Conservation (phyloP, 805 yeast species). For the Nematodospora valgi region DNA sequence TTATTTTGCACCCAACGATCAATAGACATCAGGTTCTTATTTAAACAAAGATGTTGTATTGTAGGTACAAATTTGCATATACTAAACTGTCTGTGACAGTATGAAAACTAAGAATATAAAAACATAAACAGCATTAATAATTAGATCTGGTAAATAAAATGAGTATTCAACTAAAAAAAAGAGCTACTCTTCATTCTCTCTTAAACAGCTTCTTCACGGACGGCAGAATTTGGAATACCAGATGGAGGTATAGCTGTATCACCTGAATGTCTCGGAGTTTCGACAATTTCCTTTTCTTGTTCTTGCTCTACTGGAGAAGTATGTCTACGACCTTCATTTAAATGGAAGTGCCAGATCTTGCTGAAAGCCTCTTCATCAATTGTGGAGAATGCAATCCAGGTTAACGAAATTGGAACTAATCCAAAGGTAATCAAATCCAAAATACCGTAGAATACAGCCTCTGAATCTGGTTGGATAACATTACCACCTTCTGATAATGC, state of each 20-base stretch:
- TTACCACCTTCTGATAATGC: conserved; percentile 63
- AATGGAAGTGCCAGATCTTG: conserved; percentile 13
- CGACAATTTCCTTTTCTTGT: conserved; percentile 9
- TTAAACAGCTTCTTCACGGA: conserved; percentile 4
- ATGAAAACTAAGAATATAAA: too few species aligned
- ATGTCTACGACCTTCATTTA: conserved; percentile 8
- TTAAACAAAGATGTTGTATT: too few species aligned
- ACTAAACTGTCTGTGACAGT: too few species aligned
- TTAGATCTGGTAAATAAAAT: background rate
- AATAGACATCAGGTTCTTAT: too few species aligned
- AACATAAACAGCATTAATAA: conserved; percentile 1
- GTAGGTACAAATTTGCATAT: too few species aligned
- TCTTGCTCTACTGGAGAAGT: background rate
- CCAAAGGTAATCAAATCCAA: conserved; percentile 48
- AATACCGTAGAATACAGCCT: conserved; percentile 57
- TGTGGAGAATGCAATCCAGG: conserved; percentile 22
- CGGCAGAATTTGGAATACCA: conserved; percentile 8
- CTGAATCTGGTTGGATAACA: conserved; percentile 55
- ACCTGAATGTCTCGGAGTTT: conserved; percentile 42
- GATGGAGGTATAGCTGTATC: conserved; percentile 37
- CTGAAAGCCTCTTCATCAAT: conserved; percentile 28
- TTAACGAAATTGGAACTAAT: conserved; percentile 36
- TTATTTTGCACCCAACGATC: too few species aligned
- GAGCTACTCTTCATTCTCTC: conserved; percentile 1
- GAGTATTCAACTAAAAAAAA: conserved; percentile 1